A percentile compares a stretch with the other conserved stretches of the same genome.
phyloP scores from a whole-genome alignment of 305 asterid genomes.

The Ilex paraguariensis region DNA sequence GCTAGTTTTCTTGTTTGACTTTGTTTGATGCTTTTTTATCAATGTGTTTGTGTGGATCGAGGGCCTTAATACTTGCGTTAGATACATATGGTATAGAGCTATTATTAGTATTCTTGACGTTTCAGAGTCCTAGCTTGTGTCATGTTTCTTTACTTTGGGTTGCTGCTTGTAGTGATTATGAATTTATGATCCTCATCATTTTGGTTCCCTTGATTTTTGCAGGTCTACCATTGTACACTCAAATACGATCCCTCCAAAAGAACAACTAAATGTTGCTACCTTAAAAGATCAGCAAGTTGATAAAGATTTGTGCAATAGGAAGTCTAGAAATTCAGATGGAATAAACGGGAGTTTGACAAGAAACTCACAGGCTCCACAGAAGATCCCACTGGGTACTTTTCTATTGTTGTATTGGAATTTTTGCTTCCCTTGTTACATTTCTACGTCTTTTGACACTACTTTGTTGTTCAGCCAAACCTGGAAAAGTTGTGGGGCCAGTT shows the following conservation, averaged over 20 bases:
- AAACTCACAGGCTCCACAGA: conserved; percentile 47
- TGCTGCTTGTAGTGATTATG: too few relatives aligned
- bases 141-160: too few relatives aligned
- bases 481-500: conserved; percentile 51
- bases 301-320: conserved; percentile 51
- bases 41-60: too few relatives aligned
- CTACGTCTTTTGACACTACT: not conserved
- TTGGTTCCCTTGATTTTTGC: conserved; percentile 1
- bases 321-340: conserved; percentile 46
- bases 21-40: too few relatives aligned
- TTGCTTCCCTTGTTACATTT: too few relatives aligned
- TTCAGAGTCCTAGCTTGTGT: too few relatives aligned
- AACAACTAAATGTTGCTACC: conserved; percentile 35
- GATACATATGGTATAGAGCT: too few relatives aligned
- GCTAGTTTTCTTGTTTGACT: too few relatives aligned
- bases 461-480: conserved; percentile 55
- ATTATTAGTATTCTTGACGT: too few relatives aligned
- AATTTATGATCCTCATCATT: too few relatives aligned
- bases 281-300: conserved; percentile 38
- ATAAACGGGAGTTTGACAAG: conserved; percentile 42
- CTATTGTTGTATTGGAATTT: conserved; percentile 1
- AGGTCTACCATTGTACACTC: conserved; percentile 77
- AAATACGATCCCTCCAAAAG: conserved; percentile 44
- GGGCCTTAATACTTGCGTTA: too few relatives aligned
- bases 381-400: conserved; percentile 49